phyloP scores from a whole-genome alignment of 2,329 filamentous ascomycete genomes.

The Scedosporium aurantiacum region DNA sequence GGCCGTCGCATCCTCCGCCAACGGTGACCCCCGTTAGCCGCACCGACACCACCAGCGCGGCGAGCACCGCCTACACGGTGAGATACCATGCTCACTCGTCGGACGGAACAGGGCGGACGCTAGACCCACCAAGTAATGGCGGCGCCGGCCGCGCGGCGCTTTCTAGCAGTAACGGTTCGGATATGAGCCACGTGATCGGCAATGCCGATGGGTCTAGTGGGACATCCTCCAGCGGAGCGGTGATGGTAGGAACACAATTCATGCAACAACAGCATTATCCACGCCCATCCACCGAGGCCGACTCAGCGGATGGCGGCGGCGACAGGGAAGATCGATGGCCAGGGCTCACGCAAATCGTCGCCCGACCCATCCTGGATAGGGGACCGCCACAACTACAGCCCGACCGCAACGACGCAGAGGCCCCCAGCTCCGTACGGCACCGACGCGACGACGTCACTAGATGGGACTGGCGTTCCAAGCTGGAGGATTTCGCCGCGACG shows the following conservation, averaged over 20 bases:
- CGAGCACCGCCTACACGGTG: constrained; percentile 53
- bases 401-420: constrained; percentile 1
- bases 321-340: background rate
- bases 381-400: background rate
- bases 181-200: background rate
- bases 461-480: constrained; percentile 45
- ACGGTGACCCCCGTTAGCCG: constrained; percentile 47
- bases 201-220: background rate
- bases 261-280: background rate
- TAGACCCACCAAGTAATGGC: constrained; percentile 20
- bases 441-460: constrained; percentile 18
- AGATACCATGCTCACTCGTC: constrained; percentile 45
- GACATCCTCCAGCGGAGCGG: background rate
- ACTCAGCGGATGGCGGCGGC: background rate
- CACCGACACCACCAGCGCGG: constrained; percentile 51
- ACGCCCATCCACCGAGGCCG: constrained; percentile 1
- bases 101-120: constrained; percentile 36
- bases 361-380: background rate
- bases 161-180: background rate
- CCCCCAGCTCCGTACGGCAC: constrained; percentile 8
- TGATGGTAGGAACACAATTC: background rate
- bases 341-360: background rate
- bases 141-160: background rate
- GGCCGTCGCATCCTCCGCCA: constrained; percentile 45
- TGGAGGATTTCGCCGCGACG: constrained; percentile 50